Evolutionary conservation across 352 stramenopile genomes (phyloP).

Genomic region (Phytophthora quininea): DNA sequence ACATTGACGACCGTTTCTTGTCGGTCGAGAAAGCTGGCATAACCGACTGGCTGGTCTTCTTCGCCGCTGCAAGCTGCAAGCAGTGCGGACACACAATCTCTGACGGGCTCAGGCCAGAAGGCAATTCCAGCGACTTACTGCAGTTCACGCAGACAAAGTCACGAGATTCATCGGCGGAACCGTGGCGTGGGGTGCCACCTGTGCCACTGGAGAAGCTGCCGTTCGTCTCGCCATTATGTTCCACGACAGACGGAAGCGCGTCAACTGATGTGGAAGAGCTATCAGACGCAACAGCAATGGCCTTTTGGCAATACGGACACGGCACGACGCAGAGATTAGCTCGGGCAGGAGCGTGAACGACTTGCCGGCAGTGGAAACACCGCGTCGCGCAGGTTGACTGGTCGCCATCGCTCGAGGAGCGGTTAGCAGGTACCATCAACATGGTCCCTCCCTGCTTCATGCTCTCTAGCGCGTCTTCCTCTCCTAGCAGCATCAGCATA

Average conservation of each 20-base stretch:
- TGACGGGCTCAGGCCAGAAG: slow-evolving; percentile 38
- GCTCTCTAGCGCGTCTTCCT: slow-evolving; percentile 45
- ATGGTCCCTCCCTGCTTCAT: slow-evolving; percentile 24
- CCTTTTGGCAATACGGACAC: slow-evolving; percentile 58
- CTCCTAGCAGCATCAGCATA: slow-evolving; percentile 55
- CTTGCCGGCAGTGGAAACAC: slow-evolving; percentile 65
- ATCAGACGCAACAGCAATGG: slow-evolving; percentile 41
- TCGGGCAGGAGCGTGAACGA: slow-evolving; percentile 45
- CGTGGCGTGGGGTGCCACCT: background rate
- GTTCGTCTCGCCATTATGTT: slow-evolving; percentile 21
- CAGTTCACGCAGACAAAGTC: slow-evolving; percentile 71
- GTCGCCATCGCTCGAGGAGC: slow-evolving; percentile 22
- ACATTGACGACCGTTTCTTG: slow-evolving; percentile 31
- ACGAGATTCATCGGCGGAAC: slow-evolving; percentile 7
- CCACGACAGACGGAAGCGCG: slow-evolving; percentile 33
- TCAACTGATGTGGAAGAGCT: slow-evolving; percentile 35
- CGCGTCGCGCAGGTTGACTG: slow-evolving; percentile 40
- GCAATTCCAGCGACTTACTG: slow-evolving; percentile 54
- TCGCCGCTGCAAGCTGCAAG: slow-evolving; percentile 56
- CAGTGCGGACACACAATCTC: slow-evolving; percentile 80
- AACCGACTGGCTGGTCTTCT: slow-evolving; percentile 38
- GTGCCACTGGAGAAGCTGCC: background rate
- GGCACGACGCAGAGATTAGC: slow-evolving; percentile 35
- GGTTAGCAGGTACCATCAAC: slow-evolving; percentile 22
- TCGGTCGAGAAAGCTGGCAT: slow-evolving; percentile 35